Evolutionary conservation across 2,329 filamentous ascomycete genomes (phyloP), one percentile per base, ranked within the genome.

Genomic region (Leptosphaerulina australis): DNA sequence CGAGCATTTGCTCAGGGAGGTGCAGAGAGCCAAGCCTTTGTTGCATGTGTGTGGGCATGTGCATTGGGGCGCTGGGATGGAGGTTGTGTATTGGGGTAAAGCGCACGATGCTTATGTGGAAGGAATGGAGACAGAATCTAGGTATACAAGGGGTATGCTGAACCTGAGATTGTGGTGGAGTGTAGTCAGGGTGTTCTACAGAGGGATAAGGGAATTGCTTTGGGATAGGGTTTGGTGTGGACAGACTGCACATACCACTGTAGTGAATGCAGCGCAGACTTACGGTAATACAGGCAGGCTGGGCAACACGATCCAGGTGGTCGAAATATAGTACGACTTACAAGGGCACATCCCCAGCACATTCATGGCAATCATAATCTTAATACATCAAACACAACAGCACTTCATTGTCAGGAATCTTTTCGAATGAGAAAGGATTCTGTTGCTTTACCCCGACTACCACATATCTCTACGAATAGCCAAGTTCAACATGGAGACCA

Each of bases 11-110:
- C 79, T 93, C 5, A 74, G 79, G 11, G 91, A 95, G 64, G 72
- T 88, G 14, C 90, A 88, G 85, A 83, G 88, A 26, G 84, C 91
- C 9, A 85, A 83, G 55, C 91, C 91, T 0, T 78, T 78, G 10
- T 76, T 96, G 11, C 90, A 96, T 71, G 81, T 96, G 37, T 96
- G 94, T 69, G 91, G 91, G 1, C 91, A 96, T 72, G 82, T 92
- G 18, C 91, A 96, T 74, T 88, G 81, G 65, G 88, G 84, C 7
- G 82, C 88, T 35, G 91, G 91, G 12, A 77, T 77, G 33, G 85
- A 91, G 63, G 72, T 84, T 0, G 80, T 88, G 8, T 88, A 84
- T 73, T 96, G 88, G 80, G 90, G 94, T 69, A 81, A 85, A 20
- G 82, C 84, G 52, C 90, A 95, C 71, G 76, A 75, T 24, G 81